Percentiles rank a stretch among this genome's conserved stretches.
Conservation (phyloP, 176 grass and related monocot genomes). For the Microstegium vimineum region DNA sequence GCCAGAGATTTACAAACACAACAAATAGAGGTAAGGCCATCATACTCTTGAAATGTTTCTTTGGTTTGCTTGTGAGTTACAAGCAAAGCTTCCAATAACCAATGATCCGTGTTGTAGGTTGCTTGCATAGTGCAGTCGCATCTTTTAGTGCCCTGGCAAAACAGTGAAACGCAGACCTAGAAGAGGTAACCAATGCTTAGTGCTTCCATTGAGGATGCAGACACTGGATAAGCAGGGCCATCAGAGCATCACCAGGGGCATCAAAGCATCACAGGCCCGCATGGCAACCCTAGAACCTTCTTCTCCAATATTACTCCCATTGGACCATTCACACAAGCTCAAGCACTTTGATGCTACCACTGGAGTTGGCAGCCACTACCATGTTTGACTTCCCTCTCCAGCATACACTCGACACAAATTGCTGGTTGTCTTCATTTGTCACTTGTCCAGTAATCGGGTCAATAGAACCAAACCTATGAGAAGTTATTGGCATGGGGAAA, state of each 20-base stretch:
- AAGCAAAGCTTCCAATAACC: neutral
- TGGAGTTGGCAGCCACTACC: constrained; percentile 91
- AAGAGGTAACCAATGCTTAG: neutral
- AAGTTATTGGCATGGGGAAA: constrained; percentile 96
- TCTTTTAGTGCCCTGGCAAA: neutral
- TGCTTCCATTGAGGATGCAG: neutral
- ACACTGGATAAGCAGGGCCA: neutral
- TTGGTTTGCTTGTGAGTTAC: neutral
- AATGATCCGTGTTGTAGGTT: neutral
- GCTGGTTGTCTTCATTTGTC: constrained; percentile 67
- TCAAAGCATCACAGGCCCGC: neutral
- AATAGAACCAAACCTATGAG: constrained; percentile 84
- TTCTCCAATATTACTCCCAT: constrained; percentile 9
- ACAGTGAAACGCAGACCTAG: neutral
- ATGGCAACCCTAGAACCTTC: constrained; percentile 10
- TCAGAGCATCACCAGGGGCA: neutral
- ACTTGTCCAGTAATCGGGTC: constrained; percentile 90
- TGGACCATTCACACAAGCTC: constrained; percentile 59
- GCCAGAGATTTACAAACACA: constrained; percentile 8
- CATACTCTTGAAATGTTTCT: neutral
- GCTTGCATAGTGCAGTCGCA: neutral
- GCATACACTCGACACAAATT: constrained; percentile 91
- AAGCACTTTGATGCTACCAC: constrained; percentile 93
- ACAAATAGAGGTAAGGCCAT: neutral
- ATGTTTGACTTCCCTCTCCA: constrained; percentile 93